Evolutionary conservation across 208 protist species (phyloP).

Genomic region (Acanthamoeba castellanii): DNA sequence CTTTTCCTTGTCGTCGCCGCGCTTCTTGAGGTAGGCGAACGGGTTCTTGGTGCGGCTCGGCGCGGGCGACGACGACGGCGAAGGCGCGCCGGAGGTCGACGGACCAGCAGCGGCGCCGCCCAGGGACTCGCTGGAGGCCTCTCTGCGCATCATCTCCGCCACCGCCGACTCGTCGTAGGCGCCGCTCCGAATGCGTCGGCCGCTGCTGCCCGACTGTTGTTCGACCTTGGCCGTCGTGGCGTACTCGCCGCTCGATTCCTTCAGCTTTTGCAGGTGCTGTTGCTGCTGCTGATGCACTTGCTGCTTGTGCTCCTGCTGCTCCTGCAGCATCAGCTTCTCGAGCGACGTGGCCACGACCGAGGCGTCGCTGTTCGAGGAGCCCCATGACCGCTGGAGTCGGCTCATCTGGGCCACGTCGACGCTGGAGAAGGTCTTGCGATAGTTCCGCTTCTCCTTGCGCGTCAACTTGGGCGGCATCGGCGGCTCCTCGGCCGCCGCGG

Average conservation of each 20-base stretch:
- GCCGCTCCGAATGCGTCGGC: background rate
- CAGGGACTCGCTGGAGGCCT: background rate
- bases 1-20: background rate
- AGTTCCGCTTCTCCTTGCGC: conserved; percentile 40
- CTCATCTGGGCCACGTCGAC: conserved; percentile 18
- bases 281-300: background rate
- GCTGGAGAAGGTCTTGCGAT: conserved; percentile 47
- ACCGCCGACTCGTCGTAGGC: background rate
- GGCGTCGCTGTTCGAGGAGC: background rate
- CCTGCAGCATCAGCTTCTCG: conserved; percentile 20
- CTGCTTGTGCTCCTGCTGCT: conserved; percentile 8
- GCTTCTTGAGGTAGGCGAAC: conserved; percentile 32
- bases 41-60: conserved; percentile 20
- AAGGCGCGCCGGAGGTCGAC: background rate
- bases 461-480: background rate
- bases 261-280: background rate
- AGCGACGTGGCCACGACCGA: conserved; percentile 6
- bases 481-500: background rate
- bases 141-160: background rate
- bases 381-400: background rate
- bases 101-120: background rate
- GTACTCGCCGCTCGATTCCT: background rate
- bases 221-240: background rate
- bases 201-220: background rate
- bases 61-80: background rate